phyloP scores from a whole-genome alignment of 306 rosid species.

The Dryas octopetala region DNA sequence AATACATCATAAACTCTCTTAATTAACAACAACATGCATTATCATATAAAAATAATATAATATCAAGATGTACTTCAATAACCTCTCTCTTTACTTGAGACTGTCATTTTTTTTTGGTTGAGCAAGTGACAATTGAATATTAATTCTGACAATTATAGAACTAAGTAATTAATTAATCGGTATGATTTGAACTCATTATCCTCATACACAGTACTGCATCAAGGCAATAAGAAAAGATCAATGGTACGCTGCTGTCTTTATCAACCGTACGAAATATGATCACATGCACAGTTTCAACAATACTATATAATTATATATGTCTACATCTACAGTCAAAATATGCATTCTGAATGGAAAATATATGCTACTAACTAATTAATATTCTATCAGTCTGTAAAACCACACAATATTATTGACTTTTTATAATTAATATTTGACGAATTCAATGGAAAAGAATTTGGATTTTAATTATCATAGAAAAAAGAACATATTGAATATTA shows the following conservation, averaged over 20 bases:
- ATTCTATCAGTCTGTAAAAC: background rate
- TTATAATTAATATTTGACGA: slow-evolving; percentile 17
- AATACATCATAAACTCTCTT: too few relatives aligned
- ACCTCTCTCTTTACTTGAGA: too few relatives aligned
- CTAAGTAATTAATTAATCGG: background rate
- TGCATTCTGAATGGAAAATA: background rate
- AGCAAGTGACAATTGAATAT: background rate
- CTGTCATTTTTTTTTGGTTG: too few relatives aligned
- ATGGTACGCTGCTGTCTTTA: too few relatives aligned
- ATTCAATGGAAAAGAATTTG: slow-evolving; percentile 14
- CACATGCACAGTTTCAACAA: too few relatives aligned
- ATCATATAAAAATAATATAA: too few relatives aligned
- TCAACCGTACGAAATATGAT: too few relatives aligned
- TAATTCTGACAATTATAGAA: background rate
- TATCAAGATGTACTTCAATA: too few relatives aligned
- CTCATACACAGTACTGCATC: background rate
- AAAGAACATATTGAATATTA: background rate
- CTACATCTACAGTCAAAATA: background rate
- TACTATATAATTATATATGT: too few relatives aligned
- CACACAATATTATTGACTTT: slow-evolving; percentile 11
- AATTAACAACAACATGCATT: too few relatives aligned
- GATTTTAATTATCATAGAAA: background rate
- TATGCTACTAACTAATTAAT: background rate
- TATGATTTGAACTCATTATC: background rate
- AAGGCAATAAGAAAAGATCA: background rate